Evolutionary conservation across 177 flowering plant species (phyloP), one percentile per base, ranked within the genome.

Genomic region (Tripterygium wilfordii): DNA sequence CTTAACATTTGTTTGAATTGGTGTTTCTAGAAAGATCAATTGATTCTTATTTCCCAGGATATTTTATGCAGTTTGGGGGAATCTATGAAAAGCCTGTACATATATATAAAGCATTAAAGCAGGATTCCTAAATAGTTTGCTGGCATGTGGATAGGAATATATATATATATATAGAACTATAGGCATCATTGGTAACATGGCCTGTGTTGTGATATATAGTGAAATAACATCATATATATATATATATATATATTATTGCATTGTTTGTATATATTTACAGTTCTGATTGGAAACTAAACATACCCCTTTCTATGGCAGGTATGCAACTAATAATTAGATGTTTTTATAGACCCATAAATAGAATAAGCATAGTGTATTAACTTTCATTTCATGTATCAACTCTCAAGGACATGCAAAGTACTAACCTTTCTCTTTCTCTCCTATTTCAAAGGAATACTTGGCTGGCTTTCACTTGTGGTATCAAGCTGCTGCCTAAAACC

Each of bases 121-220:
- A 31, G 49, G 56, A 62, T 63, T 64, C 64, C 61, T 47, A 32
- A 53, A 58, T 53, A 65, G 66, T 55, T 59, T 54, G 45, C 52
- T 59, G 61, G 72, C 76, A 64, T 53, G 69, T 69, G 83, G 76
- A 65, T 58, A 32, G 72, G 76, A 71, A n/a, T n/a, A n/a, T n/a
- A n/a, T n/a, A n/a, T n/a, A n/a, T n/a, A 71, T 66, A 62, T 25
- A 47, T 44, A 44, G 43, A 54, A 51, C 36, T 54, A 56, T 52
- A 47, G 62, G 39, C 13, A 30, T 17, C 44, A 51, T 41, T n/a
- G n/a, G 8, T 12, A 6, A 6, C 12, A 30, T 12, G 8, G 7
- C 33, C 33, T 6, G 12, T 6, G 33, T 30, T 6, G 12, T 30
- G 33, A 7, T 6, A 30, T 12, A 12, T 6, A 30, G 12, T 7